Base-by-base conservation (phyloP, 768 basidiomycete genomes). In the Floccularia luteovirens region DNA sequence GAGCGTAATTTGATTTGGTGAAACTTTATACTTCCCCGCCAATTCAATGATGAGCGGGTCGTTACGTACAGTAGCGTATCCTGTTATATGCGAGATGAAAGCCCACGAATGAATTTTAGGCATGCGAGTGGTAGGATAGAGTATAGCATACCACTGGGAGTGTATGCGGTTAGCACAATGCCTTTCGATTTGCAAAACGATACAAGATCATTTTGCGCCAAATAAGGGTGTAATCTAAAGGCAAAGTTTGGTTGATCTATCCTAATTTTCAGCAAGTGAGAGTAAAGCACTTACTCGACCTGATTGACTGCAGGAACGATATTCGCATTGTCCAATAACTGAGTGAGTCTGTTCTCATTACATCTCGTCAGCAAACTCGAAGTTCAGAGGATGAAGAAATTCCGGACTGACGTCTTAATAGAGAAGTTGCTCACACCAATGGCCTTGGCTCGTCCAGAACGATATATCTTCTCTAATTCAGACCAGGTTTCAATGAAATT, bases 351-450 rank as follows among this genome's bases (percentile, higher is more conserved):
- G 36, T 16, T 23, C 10, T 20, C n/a, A n/a, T n/a, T n/a, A n/a
- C n/a, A n/a, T n/a, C n/a, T n/a, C n/a, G n/a, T n/a, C n/a, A n/a
- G n/a, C n/a, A n/a, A n/a, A n/a, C n/a, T n/a, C n/a, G n/a, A n/a
- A n/a, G n/a, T n/a, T n/a, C n/a, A n/a, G n/a, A n/a, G n/a, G n/a
- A n/a, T n/a, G n/a, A n/a, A n/a, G n/a, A n/a, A n/a, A n/a, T n/a
- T n/a, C n/a, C n/a, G n/a, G 4, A 53, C 66, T 13, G 40, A 75
- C 72, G 63, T 76, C 48, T 76, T 74, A 41, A 75, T 57, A 3
- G 72, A 74, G 48, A 78, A 79, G 52, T 80, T 80, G 52, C 72
- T 73, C 33, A 80, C 73, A 0, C 77, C 76, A 43, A 78, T 74
- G 1, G 73, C 68, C 39, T 55, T 67, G 8, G 63, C 71, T 46